Evolutionary conservation across 2,329 filamentous ascomycete genomes (phyloP), one percentile per base, ranked within the genome.

Genomic region (Venturiaceae sp.): DNA sequence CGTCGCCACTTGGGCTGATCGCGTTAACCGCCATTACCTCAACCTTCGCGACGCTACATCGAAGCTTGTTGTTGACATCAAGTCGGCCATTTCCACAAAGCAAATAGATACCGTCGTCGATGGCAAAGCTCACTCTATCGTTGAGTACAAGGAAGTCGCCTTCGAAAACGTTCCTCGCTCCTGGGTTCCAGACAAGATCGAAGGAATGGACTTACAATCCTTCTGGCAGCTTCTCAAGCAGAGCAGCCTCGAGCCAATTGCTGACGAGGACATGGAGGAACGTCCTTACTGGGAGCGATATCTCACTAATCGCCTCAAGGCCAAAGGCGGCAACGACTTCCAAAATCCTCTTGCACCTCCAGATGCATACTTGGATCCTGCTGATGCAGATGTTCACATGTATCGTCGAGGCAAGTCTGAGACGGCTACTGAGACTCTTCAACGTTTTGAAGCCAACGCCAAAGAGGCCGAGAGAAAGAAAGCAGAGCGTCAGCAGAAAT

Each of bases 1-100:
- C 19, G 66, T 75, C 37, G 67, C 70, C 23, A 47, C 59, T 9
- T 74, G 72, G 71, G 63, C 68, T 3, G 21, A 52, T 6, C 39
- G 59, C 19, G 52, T 30, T 33, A 64, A 62, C 33, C 60, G 47
- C 9, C 41, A 57, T 1, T 33, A 50, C n/a, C 63, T 64, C 36
- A 47, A 62, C 8, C 58, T 63, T 13, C 52, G 54, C 5, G 37
- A 44, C 26, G 33, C 21, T 11, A 44, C 5, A 30, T 37, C 37
- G 2, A 58, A 58, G 21, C 16, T 47, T 4, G 36, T 21, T 9
- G 19, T 50, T n/a, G n/a, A n/a, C n/a, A n/a, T n/a, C n/a, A n/a
- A n/a, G n/a, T n/a, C n/a, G n/a, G n/a, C n/a, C n/a, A n/a, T n/a
- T n/a, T n/a, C n/a, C n/a, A n/a, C n/a, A n/a, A n/a, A n/a, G n/a